Base-by-base conservation (phyloP, 306 rosid species). In the Cyamopsis tetragonoloba region DNA sequence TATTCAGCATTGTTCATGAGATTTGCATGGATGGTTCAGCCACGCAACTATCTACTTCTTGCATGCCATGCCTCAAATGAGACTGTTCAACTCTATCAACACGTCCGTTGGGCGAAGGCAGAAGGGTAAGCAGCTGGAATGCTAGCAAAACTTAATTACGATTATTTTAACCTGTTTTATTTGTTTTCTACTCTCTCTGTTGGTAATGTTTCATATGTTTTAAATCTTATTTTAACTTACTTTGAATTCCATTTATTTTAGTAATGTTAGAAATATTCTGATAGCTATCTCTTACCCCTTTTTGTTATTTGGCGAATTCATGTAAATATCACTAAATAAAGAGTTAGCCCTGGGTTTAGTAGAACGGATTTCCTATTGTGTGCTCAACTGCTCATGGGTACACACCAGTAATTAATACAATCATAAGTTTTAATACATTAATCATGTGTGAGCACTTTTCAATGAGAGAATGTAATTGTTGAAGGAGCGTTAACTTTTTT, bases 11-110 rank as follows among this genome's bases (percentile, higher is more conserved):
- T 86, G 77, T 81, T 81, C 81, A 88, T 88, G 96, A 81, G 96
- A 77, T 88, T 88, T 56, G 84, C 91, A 60, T 88, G 89, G 89
- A 86, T 88, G 91, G 89, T 88, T 19, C 86, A 73, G 47, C 96
- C 96, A 28, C 85, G 91, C 35, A 88, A 88, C 71, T 80, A 77
- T 68, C 73, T 79, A 47, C 96, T 88, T 68, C 81, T 88, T 17
- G 92, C 61, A 1, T 88, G 86, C 27, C 96, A 88, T 77, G 85
- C 42, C 43, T 74, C 88, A 4, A 88, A 88, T 63, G 92, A 88
- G 81, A 80, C 88, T 17, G 92, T 84, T 46, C 96, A 88, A 68
- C 84, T 88, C 56, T 86, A 84, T 65, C 92, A 84, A 46, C 58
- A 82, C 74, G 81, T 91, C 14, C 86, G 96, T 42, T 86, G 91